Base-by-base conservation (phyloP, 108 stramenopile genomes). In the Cyclostephanos invisitatus region DNA sequence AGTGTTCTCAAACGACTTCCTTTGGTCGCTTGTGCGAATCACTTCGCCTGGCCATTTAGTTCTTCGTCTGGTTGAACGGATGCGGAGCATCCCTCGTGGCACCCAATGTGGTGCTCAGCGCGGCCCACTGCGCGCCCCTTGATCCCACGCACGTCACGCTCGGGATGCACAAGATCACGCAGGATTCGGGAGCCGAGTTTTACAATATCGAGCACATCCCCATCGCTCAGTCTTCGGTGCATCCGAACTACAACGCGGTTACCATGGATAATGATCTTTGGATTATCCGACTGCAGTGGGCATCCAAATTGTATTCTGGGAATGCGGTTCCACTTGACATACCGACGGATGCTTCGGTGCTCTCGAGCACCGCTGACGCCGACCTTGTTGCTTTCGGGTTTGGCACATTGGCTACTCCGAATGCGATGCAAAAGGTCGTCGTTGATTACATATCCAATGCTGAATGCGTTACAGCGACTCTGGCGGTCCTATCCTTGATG, bases 151-250 rank as follows among this genome's bases (percentile, higher is more conserved):
- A 12, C 15, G 57, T 29, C 57, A 32, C 57, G 0, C 57, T 58
- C 10, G 57, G 57, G 24, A 17, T 58, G 57, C 57, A 58, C n/a
- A 58, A 58, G 32, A 28, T 53, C 5, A 29, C 3, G 2, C 57
- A 32, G 28, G 57, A 6, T 32, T 0, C 28, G 8, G 57, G 28
- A 3, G 57, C 10, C 1, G 57, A 58, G 28, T 58, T 58, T 28
- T 11, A 9, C 57, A 25, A 58, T 29, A 25, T 58, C 4, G 57
- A 58, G 15, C 57, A 58, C 57, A 58, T 58, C 9, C 57, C 57
- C 57, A 58, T 58, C 4, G 29, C 2, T 3, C 1, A 29, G 28
- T 2, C 4, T 10, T 0, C 1, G 11, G 7, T 9, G 3, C 27
- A 58, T 58, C 57, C 57, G 3, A 2, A 28, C 4, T 58, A 58